These are phyloP conservation scores for Blumeria hordei DNA, from an alignment of 2,329 filamentous ascomycete species.

Conservation along the genomic window DNA sequence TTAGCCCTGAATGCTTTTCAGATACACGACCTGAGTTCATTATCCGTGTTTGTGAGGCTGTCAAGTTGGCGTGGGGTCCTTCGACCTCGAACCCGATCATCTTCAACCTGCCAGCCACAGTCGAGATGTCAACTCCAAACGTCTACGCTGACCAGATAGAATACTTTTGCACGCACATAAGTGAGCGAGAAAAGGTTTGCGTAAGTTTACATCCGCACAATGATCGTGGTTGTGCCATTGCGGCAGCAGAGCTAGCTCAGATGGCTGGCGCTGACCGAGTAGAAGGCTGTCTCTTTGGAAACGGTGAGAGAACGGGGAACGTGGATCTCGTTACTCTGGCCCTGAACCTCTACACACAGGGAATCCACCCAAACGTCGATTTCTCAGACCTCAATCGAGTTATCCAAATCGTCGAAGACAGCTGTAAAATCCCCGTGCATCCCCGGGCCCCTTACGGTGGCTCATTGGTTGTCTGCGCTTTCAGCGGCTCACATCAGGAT, in stretches of 20 bases:
- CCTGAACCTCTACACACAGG: conserved; percentile 87
- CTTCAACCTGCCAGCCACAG: conserved; percentile 89
- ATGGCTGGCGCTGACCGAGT: conserved; percentile 93
- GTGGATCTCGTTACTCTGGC: conserved; percentile 84
- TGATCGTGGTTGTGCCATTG: conserved; percentile 72
- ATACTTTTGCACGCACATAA: conserved; percentile 73
- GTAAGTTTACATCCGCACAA: conserved; percentile 90
- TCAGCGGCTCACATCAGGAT: conserved; percentile 81
- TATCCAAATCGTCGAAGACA: conserved; percentile 73
- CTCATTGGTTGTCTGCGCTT: conserved; percentile 75
- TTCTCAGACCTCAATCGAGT: conserved; percentile 72
- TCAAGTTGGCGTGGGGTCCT: conserved; percentile 83
- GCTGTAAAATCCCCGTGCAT: conserved; percentile 87
- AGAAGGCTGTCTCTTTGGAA: conserved; percentile 82
- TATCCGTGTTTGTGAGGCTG: conserved; percentile 66
- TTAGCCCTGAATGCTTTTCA: conserved; percentile 73
- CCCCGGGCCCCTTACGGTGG: conserved; percentile 77
- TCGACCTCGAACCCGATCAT: conserved; percentile 61
- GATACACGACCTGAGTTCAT: conserved; percentile 71
- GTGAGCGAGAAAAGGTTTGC: conserved; percentile 63
- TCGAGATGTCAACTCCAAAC: conserved; percentile 87
- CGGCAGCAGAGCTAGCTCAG: conserved; percentile 75
- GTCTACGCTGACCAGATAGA: conserved; percentile 92
- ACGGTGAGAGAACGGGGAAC: conserved; percentile 87
- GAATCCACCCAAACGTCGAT: conserved; percentile 62